phyloP scores from a whole-genome alignment of 129 eudicot species.

The Scalesia atractyloides region DNA sequence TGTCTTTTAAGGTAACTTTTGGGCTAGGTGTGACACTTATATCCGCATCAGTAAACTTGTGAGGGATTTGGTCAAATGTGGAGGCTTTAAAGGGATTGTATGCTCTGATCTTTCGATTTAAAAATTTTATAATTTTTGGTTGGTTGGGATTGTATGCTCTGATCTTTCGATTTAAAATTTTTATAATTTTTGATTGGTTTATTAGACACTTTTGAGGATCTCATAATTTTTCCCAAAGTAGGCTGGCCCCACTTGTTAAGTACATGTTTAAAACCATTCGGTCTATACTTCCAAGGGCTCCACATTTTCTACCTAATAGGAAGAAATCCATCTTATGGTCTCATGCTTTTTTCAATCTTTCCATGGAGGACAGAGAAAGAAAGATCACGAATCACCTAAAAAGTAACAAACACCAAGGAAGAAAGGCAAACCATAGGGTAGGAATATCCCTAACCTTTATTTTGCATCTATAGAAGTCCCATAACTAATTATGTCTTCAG shows the following conservation, averaged over 20 bases:
- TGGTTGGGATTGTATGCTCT: conserved; percentile 70
- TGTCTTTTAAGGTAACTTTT: conserved; percentile 70
- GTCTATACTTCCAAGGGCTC: conserved; percentile 70
- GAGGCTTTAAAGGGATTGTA: conserved; percentile 75
- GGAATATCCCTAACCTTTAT: no score
- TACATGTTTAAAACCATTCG: conserved; percentile 65
- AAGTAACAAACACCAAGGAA: no score
- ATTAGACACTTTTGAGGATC: background rate
- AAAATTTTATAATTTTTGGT: background rate
- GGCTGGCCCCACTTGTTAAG: conserved; percentile 74
- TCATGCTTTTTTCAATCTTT: no score
- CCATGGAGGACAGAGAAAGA: no score
- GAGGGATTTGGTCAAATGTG: conserved; percentile 53
- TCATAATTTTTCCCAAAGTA: conserved; percentile 22
- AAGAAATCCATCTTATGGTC: conserved; percentile 73
- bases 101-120: conserved; percentile 8
- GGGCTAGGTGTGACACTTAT: conserved; percentile 60
- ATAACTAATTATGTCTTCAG: no score
- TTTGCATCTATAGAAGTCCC: no score
- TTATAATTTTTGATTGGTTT: background rate
- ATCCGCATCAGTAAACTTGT: conserved; percentile 36
- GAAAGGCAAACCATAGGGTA: no score
- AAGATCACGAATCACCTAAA: no score
- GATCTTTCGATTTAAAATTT: background rate
- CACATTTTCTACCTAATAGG: conserved; percentile 79